Conservation (phyloP, 2,329 filamentous ascomycete species). For the Lecanicillium sp. region DNA sequence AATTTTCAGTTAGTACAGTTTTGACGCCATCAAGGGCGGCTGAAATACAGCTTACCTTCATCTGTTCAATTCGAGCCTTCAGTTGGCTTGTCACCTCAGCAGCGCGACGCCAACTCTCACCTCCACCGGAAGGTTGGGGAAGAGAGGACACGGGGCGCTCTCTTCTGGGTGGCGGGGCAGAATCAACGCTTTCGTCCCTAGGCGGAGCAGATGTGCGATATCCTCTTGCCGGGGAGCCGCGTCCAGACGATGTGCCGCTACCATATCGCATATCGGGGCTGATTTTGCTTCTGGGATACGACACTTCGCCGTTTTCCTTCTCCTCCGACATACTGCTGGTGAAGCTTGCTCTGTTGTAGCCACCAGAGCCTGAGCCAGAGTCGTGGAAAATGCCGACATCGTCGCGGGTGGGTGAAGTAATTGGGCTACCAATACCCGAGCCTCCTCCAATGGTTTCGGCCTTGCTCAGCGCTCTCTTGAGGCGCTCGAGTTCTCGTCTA, state of each 20-base stretch:
- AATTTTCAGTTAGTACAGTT: not conserved
- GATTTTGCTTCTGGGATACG: constrained; percentile 44
- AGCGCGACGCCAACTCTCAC: constrained; percentile 92
- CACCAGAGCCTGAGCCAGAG: constrained; percentile 32
- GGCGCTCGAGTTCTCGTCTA: constrained; percentile 79
- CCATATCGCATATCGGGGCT: constrained; percentile 50
- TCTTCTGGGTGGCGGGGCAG: constrained; percentile 21
- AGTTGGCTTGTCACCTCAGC: constrained; percentile 96
- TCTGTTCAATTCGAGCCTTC: constrained; percentile 96
- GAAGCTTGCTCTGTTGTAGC: constrained; percentile 53
- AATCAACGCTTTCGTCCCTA: constrained; percentile 30
- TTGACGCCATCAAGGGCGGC: no score
- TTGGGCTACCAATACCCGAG: constrained; percentile 34
- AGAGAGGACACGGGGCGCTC: constrained; percentile 31
- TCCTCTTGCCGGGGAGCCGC: constrained; percentile 54
- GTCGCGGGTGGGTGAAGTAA: constrained; percentile 50
- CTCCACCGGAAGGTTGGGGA: constrained; percentile 29
- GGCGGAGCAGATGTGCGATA: constrained; percentile 35
- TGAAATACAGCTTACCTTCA: no score
- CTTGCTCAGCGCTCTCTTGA: constrained; percentile 77
- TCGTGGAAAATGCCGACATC: constrained; percentile 57
- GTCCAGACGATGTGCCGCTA: constrained; percentile 48
- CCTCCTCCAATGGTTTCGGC: constrained; percentile 45
- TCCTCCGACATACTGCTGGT: constrained; percentile 66
- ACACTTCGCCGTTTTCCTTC: constrained; percentile 62